These are phyloP conservation scores for Paspalum vaginatum DNA, from an alignment of 176 grass and related monocot genomes.

Conservation along the genomic window DNA sequence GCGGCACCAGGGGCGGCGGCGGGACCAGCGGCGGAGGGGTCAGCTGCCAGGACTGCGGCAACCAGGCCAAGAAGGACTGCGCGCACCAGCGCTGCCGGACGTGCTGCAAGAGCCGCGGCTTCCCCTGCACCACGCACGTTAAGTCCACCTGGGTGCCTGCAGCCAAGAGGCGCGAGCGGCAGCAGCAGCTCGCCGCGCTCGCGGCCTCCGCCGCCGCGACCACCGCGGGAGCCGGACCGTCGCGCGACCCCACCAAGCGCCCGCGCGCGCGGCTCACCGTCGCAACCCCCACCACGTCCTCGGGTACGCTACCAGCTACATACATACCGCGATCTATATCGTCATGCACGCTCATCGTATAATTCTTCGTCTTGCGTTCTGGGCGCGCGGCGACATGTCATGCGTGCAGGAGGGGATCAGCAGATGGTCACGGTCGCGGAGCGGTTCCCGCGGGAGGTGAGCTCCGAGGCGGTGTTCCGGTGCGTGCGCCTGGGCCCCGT, in stretches of 20 bases:
- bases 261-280: constrained; percentile 27
- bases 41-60: constrained; percentile 98
- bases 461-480: constrained; percentile 85
- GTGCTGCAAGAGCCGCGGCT: constrained; percentile 97
- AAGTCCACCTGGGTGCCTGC: constrained; percentile 97
- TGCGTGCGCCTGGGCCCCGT: constrained; percentile 73
- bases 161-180: constrained; percentile 83
- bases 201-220: constrained; percentile 34
- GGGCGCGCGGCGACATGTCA: too few species aligned
- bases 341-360: background rate
- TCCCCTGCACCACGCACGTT: constrained; percentile 72
- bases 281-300: constrained; percentile 51
- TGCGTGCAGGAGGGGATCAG: constrained; percentile 50
- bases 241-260: constrained; percentile 57
- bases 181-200: constrained; percentile 61
- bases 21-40: constrained; percentile 7
- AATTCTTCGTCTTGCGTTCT: background rate
- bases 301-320: constrained; percentile 57
- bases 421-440: constrained; percentile 55
- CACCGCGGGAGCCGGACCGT: constrained; percentile 26
- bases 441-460: constrained; percentile 80
- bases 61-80: constrained; percentile 99
- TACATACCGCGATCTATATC: too few species aligned
- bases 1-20: constrained; percentile 6
- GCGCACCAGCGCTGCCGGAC: constrained; percentile 78